Percentiles rank a stretch among this genome's conserved stretches.
Evolutionary conservation across 805 yeast genomes (phyloP).

Genomic region (Teunomyces atbi): DNA sequence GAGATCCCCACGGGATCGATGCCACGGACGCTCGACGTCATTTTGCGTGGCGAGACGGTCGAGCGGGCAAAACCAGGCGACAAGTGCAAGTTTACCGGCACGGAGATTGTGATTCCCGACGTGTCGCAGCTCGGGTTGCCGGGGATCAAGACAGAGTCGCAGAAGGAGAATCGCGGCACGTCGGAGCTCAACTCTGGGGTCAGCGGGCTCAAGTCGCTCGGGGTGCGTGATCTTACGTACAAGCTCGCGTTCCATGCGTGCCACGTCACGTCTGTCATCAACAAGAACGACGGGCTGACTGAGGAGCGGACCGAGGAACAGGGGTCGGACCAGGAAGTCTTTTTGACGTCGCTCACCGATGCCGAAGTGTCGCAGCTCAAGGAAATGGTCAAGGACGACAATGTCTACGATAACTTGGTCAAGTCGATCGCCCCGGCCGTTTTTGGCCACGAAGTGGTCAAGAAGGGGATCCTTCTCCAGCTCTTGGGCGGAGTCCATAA

Average conservation of each 20-base stretch:
- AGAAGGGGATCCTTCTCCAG: slow-evolving; percentile 87
- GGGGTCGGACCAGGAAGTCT: slow-evolving; percentile 60
- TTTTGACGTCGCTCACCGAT: slow-evolving; percentile 72
- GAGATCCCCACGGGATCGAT: slow-evolving; percentile 98
- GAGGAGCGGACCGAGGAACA: slow-evolving; percentile 15
- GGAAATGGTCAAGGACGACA: slow-evolving; percentile 86
- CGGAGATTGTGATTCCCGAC: slow-evolving; percentile 93
- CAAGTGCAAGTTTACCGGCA: slow-evolving; percentile 88
- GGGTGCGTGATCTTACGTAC: slow-evolving; percentile 92
- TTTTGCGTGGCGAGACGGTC: slow-evolving; percentile 88
- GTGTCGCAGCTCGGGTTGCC: slow-evolving; percentile 92
- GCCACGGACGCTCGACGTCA: slow-evolving; percentile 95
- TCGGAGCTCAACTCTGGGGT: slow-evolving; percentile 84
- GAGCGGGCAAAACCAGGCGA: slow-evolving; percentile 98
- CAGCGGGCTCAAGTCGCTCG: slow-evolving; percentile 84
- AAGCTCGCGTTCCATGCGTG: slow-evolving; percentile 89
- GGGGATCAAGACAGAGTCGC: slow-evolving; percentile 84
- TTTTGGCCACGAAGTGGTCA: slow-evolving; percentile 91
- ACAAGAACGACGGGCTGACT: slow-evolving; percentile 21
- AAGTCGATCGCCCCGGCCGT: slow-evolving; percentile 93
- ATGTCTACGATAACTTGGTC: slow-evolving; percentile 79
- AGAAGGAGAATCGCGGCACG: slow-evolving; percentile 61
- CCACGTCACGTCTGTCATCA: slow-evolving; percentile 70
- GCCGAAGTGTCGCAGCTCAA: slow-evolving; percentile 82
- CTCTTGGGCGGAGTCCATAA: slow-evolving; percentile 95